A percentile compares a stretch with the other conserved stretches of the same genome.
Evolutionary conservation across 352 stramenopile species (phyloP).

Genomic region (Phytophthora rubi): DNA sequence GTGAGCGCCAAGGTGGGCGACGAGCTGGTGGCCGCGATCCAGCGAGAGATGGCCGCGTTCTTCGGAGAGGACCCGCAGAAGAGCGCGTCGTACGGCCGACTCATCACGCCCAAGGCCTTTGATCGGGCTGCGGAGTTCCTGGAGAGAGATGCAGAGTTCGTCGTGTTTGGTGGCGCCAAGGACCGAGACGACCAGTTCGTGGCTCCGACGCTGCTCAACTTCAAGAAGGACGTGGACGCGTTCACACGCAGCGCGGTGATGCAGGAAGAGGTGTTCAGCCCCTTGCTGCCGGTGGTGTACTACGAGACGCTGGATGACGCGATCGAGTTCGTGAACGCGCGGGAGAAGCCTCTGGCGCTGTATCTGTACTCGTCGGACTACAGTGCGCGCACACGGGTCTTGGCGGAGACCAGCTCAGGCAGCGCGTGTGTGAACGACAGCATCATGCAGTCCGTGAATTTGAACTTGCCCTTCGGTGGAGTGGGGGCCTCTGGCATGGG

Average conservation of each 20-base stretch:
- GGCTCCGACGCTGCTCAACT: constrained; percentile 90
- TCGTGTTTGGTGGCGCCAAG: constrained; percentile 65
- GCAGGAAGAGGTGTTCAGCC: constrained; percentile 96
- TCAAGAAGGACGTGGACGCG: constrained; percentile 64
- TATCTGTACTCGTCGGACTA: constrained; percentile 83
- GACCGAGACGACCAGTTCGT: constrained; percentile 82
- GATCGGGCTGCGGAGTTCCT: constrained; percentile 62
- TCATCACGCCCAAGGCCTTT: constrained; percentile 74
- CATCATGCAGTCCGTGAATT: constrained; percentile 73
- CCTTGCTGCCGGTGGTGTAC: constrained; percentile 93
- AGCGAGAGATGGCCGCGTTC: constrained; percentile 50
- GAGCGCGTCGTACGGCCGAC: constrained; percentile 51
- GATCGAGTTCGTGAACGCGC: constrained; percentile 52
- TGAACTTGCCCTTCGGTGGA: constrained; percentile 82
- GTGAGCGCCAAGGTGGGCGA: constrained; percentile 79
- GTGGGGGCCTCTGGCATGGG: constrained; percentile 85
- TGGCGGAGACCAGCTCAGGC: constrained; percentile 57
- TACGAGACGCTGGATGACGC: constrained; percentile 53
- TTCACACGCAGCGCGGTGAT: constrained; percentile 74
- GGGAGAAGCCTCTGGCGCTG: constrained; percentile 82
- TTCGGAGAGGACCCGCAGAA: constrained; percentile 65
- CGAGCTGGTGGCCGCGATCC: constrained; percentile 49
- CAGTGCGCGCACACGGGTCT: constrained; percentile 39
- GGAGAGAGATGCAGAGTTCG: constrained; percentile 55
- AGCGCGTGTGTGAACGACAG: constrained; percentile 81